Base-by-base conservation (phyloP, 305 asterid genomes). In the Fraxinus baroniana region DNA sequence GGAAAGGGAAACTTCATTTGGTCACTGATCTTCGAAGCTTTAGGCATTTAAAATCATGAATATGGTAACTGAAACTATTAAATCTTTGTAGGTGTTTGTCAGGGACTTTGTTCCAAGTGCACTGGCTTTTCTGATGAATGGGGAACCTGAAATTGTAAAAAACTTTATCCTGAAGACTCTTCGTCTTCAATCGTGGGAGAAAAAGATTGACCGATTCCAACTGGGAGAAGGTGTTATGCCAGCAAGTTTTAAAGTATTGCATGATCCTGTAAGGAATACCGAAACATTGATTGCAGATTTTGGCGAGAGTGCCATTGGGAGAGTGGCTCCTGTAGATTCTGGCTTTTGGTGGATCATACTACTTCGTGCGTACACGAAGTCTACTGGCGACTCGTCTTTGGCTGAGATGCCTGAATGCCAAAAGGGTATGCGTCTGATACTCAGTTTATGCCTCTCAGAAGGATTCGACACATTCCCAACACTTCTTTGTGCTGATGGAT, bases 341-440 rank as follows among this genome's bases (percentile, higher is more conserved):
- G 98, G 98, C 57, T 94, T 94, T 74, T 94, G 97, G 98, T 94
- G 98, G 98, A 94, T 94, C 79, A 92, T 94, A 81, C 88, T 94
- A 28, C 87, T 94, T 78, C 92, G 96, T 57, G 98, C 97, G 28
- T 94, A 94, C 85, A 94, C 98, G 1, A 94, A 90, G 87, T 91
- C 96, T 8, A 92, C 98, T 0, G 98, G 98, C 44, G 98, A 94
- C 83, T 78, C 91, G 17, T 90, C 98, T 79, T 85, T 94, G 88
- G 93, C 97, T 72, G 98, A 94, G 78, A 84, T 57, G 88, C 96
- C 98, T 22, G 98, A 94, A 78, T 92, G 94, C 89, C 98, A 94
- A 82, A 94, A 90, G 92, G 98, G 98, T 9, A 94, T 94, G 87
- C 91, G 91, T 37, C 85, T 94, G 39, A 92, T 94, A 41, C 98